These are phyloP conservation scores for Tieghemiomyces parasiticus DNA, from an alignment of 192 early-diverging fungal genomes.

Conservation along the genomic window DNA sequence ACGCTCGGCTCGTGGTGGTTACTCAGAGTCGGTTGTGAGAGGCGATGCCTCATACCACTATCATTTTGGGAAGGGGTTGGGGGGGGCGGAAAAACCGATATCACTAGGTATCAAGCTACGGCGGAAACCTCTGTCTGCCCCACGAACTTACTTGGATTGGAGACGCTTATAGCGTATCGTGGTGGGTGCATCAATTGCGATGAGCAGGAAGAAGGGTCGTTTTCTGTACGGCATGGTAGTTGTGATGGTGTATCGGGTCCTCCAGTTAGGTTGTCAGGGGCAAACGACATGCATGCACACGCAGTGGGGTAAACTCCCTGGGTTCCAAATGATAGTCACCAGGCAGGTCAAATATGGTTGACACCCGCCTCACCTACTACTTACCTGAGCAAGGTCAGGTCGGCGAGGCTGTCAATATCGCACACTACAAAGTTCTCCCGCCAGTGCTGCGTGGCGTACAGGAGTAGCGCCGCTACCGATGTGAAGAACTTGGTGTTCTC, in stretches of 20 bases:
- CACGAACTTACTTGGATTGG: slow-evolving; percentile 21
- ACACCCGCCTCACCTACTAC: no score
- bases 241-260: not conserved
- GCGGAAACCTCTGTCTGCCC: no score
- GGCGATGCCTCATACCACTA: no score
- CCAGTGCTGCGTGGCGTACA: slow-evolving; percentile 66
- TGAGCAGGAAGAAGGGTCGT: slow-evolving; percentile 67
- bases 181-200: slow-evolving; percentile 73
- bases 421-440: slow-evolving; percentile 52
- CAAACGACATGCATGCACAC: not conserved
- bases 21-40: no score
- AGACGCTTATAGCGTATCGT: slow-evolving; percentile 47
- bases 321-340: no score
- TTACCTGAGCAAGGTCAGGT: slow-evolving; percentile 39
- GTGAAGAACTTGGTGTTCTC: slow-evolving; percentile 25
- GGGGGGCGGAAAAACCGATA: no score
- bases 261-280: not conserved
- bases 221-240: slow-evolving; percentile 24
- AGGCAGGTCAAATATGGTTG: no score
- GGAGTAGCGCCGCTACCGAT: slow-evolving; percentile 37
- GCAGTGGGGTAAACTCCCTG: not conserved
- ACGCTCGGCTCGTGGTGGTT: no score
- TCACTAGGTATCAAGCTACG: no score
- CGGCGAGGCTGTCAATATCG: slow-evolving; percentile 33
- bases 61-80: no score